Percentiles rank a stretch among this genome's conserved stretches.
phyloP scores from a whole-genome alignment of 2,329 filamentous ascomycete species.

The Stachybotrys elegans region DNA sequence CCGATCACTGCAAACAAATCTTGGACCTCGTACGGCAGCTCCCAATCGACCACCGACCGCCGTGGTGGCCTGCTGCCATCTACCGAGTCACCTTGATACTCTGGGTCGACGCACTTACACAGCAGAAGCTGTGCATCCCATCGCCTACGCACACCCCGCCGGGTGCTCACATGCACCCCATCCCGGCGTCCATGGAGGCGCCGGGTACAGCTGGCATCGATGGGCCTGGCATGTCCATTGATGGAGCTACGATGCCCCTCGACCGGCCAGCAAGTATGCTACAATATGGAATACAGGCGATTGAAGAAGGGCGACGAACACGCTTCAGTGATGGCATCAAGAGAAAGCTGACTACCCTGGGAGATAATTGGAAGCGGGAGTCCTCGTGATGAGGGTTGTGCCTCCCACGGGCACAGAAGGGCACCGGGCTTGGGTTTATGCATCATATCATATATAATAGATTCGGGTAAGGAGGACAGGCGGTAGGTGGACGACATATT shows the following conservation, averaged over 20 bases:
- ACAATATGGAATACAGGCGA: background rate
- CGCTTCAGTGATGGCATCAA: background rate
- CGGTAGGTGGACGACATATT: too few species aligned
- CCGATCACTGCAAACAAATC: slow-evolving; percentile 65
- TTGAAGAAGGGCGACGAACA: background rate
- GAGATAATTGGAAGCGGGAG: background rate
- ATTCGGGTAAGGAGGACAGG: too few species aligned
- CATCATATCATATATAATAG: too few species aligned
- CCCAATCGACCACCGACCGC: slow-evolving; percentile 54
- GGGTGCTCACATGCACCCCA: background rate
- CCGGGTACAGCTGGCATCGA: background rate
- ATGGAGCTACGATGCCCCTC: background rate
- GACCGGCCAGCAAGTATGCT: background rate
- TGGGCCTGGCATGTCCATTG: background rate
- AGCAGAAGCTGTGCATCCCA: background rate
- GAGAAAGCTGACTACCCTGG: background rate
- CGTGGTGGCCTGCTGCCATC: slow-evolving; percentile 67
- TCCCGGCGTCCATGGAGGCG: background rate
- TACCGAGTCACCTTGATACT: slow-evolving; percentile 62
- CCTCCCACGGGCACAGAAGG: too few species aligned
- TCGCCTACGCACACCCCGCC: background rate
- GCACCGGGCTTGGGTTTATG: too few species aligned
- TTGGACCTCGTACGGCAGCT: slow-evolving; percentile 56
- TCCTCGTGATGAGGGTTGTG: too few species aligned
- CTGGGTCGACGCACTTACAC: slow-evolving; percentile 53